Percentiles rank a stretch among this genome's conserved stretches.
phyloP scores from a whole-genome alignment of 2,329 filamentous ascomycete genomes.

The Ophiostoma australiae region DNA sequence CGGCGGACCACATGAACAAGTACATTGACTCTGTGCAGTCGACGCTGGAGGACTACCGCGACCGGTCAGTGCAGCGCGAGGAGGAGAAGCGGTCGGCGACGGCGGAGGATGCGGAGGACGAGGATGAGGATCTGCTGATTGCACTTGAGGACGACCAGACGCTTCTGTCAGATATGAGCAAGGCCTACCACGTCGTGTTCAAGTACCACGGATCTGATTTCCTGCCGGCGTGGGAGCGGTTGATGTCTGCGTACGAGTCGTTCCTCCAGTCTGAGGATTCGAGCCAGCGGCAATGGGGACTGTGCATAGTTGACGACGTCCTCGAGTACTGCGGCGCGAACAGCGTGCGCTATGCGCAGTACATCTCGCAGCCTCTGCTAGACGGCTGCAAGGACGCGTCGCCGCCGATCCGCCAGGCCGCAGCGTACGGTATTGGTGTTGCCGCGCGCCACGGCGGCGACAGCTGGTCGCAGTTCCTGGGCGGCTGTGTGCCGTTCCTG shows the following conservation, averaged over 20 bases:
- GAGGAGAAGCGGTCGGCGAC: slow-evolving; percentile 72
- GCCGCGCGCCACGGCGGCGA: slow-evolving; percentile 88
- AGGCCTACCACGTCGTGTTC: slow-evolving; percentile 98
- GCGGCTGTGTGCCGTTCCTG: slow-evolving; percentile 70
- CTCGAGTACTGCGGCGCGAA: slow-evolving; percentile 92
- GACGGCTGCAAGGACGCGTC: slow-evolving; percentile 80
- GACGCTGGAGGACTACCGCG: slow-evolving; percentile 87
- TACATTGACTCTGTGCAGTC: slow-evolving; percentile 85
- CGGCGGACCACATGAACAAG: slow-evolving; percentile 68
- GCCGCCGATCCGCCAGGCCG: slow-evolving; percentile 84
- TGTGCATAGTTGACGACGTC: slow-evolving; percentile 98
- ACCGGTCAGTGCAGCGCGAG: slow-evolving; percentile 73
- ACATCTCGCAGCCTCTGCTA: slow-evolving; percentile 82
- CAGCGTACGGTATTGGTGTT: slow-evolving; percentile 91
- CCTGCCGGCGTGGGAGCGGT: slow-evolving; percentile 78
- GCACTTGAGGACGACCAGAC: slow-evolving; percentile 98
- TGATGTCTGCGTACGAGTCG: slow-evolving; percentile 77
- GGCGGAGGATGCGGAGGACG: slow-evolving; percentile 80
- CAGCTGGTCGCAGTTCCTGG: slow-evolving; percentile 82
- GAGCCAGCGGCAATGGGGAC: slow-evolving; percentile 95
- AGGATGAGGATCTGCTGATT: slow-evolving; percentile 78
- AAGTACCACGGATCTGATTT: slow-evolving; percentile 88
- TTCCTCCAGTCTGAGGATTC: slow-evolving; percentile 79
- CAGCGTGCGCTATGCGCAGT: slow-evolving; percentile 77
- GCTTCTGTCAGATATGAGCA: slow-evolving; percentile 98